phyloP scores from a whole-genome alignment of 495 filamentous ascomycete species.

The Podospora comata region DNA sequence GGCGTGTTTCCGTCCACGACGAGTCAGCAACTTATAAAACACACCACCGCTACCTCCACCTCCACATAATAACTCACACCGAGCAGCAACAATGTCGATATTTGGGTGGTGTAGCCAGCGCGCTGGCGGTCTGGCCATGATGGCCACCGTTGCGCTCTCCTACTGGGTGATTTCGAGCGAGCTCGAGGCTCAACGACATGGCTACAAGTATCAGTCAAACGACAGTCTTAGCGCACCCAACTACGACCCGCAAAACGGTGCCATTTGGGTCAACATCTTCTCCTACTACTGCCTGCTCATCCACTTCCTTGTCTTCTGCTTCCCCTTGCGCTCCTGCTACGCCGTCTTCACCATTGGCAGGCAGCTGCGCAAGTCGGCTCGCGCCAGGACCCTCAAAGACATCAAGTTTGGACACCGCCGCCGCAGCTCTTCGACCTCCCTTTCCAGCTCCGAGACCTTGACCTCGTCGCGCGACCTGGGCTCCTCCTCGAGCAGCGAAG shows the following conservation, averaged over 20 bases:
- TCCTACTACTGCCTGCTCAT: constrained; percentile 53
- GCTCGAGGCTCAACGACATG: constrained; percentile 40
- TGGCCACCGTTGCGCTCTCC: constrained; percentile 41
- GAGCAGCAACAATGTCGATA: constrained; percentile 40
- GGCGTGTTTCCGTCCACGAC: background rate
- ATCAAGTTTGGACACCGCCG: constrained; percentile 45
- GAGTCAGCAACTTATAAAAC: constrained; percentile 9
- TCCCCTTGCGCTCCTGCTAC: constrained; percentile 53
- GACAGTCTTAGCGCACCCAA: constrained; percentile 42
- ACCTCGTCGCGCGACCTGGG: constrained; percentile 45
- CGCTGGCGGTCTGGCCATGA: constrained; percentile 49
- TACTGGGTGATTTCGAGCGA: constrained; percentile 49
- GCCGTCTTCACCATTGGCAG: constrained; percentile 48
- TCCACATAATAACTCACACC: background rate
- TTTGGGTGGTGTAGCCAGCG: constrained; percentile 48
- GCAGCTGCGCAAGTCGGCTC: constrained; percentile 38
- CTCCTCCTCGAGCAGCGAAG: constrained; percentile 48
- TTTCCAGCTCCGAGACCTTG: constrained; percentile 50
- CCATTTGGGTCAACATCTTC: constrained; percentile 43
- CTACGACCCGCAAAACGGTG: constrained; percentile 33
- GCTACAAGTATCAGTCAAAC: constrained; percentile 44
- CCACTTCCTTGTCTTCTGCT: constrained; percentile 51
- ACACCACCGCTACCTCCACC: background rate
- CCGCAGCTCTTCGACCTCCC: constrained; percentile 49
- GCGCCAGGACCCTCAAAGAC: constrained; percentile 39